phyloP scores from a whole-genome alignment of 306 rosid species.

The Pueraria montana region DNA sequence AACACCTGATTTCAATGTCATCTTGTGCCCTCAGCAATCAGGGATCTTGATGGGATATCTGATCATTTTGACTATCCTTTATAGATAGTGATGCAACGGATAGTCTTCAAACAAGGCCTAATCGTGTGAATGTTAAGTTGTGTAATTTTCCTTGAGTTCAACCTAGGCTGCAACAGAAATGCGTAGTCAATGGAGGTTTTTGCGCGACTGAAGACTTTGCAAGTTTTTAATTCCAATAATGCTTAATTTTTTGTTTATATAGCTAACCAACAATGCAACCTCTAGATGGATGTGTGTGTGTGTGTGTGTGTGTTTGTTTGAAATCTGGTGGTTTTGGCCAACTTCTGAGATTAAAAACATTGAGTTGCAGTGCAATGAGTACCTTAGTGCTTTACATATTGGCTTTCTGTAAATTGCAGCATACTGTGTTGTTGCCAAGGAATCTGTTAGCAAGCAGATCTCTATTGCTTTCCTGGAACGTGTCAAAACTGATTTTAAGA shows the following conservation, averaged over 20 bases:
- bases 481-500: conserved; percentile 81
- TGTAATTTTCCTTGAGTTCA: not conserved
- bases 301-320: not conserved
- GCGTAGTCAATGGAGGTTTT: not conserved
- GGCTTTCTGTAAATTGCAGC: conserved; percentile 69
- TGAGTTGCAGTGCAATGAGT: not conserved
- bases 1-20: conserved; percentile 9
- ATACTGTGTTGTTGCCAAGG: conserved; percentile 95
- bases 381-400: not conserved
- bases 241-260: conserved; percentile 4
- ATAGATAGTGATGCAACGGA: not conserved
- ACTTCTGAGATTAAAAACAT: conserved; percentile 3
- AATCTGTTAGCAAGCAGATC: conserved; percentile 85
- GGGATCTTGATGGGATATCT: not conserved
- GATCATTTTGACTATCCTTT: not conserved
- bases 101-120: conserved; percentile 7
- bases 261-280: not conserved
- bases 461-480: conserved; percentile 94
- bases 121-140: conserved; percentile 28
- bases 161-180: conserved; percentile 10
- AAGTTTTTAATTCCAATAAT: not conserved
- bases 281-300: not conserved
- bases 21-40: not conserved
- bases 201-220: not conserved
- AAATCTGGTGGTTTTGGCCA: conserved; percentile 23